These are phyloP conservation scores for Blastobotrys attinorum DNA, from an alignment of 805 yeast genomes.

Conservation along the genomic window DNA sequence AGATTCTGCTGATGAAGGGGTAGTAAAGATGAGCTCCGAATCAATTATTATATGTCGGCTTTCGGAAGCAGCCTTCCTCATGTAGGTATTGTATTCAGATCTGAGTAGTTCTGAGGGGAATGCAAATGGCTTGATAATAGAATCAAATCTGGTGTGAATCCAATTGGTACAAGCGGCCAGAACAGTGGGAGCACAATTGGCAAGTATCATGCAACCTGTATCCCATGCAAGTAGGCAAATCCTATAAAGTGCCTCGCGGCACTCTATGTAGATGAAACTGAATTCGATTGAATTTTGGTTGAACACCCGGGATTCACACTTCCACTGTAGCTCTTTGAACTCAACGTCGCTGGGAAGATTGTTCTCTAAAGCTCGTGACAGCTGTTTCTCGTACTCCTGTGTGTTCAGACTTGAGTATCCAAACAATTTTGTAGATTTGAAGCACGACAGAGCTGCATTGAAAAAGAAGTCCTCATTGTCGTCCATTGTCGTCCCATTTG, in stretches of 20 bases:
- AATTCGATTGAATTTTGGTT: neutral
- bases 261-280: neutral
- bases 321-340: neutral
- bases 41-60: conserved; percentile 1
- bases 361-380: conserved; percentile 2
- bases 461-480: conserved; percentile 10
- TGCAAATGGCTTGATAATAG: conserved; percentile 7
- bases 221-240: neutral
- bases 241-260: neutral
- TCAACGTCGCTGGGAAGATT: conserved; percentile 1
- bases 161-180: conserved; percentile 8
- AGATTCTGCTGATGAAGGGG: conserved; percentile 6
- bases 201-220: conserved; percentile 1
- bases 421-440: conserved; percentile 3
- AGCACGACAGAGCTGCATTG: conserved; percentile 8
- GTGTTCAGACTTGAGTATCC: neutral
- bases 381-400: conserved; percentile 1
- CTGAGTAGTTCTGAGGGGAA: conserved; percentile 5
- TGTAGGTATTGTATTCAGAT: conserved; percentile 4
- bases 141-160: conserved; percentile 12
- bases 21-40: conserved; percentile 8
- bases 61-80: conserved; percentile 1
- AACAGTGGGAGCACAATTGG: conserved; percentile 3
- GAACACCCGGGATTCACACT: neutral
- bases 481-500: conserved; percentile 4